These are phyloP conservation scores for Aspergillus terreus DNA, from an alignment of 2,329 filamentous ascomycete genomes.

Conservation along the genomic window DNA sequence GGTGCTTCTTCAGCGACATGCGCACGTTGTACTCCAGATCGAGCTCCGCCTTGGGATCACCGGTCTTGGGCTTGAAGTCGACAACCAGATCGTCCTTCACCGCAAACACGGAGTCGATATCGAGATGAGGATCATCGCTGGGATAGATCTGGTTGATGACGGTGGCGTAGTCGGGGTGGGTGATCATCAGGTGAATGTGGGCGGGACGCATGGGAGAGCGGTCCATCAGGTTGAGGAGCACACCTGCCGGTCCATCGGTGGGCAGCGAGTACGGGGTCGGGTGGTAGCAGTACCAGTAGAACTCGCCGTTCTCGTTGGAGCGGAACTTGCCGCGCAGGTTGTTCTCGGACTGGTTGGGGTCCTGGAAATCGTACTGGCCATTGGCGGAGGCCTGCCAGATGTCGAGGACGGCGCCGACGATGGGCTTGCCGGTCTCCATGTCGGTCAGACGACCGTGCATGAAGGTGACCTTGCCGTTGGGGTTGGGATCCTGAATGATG, in stretches of 20 bases:
- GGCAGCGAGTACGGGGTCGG: constrained; percentile 71
- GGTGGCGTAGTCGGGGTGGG: constrained; percentile 53
- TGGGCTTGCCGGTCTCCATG: constrained; percentile 62
- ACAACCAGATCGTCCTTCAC: constrained; percentile 60
- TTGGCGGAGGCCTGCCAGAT: constrained; percentile 76
- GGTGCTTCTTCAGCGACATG: constrained; percentile 46
- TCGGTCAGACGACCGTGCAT: constrained; percentile 69
- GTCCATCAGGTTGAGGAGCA: constrained; percentile 52
- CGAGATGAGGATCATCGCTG: constrained; percentile 55
- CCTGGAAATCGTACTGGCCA: constrained; percentile 73
- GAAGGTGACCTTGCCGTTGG: constrained; percentile 56
- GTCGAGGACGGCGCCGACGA: constrained; percentile 67
- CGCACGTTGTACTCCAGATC: constrained; percentile 62
- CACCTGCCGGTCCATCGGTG: constrained; percentile 57
- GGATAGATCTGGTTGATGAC: constrained; percentile 59
- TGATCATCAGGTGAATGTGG: constrained; percentile 58
- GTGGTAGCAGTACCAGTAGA: constrained; percentile 70
- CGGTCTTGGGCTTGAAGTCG: constrained; percentile 52
- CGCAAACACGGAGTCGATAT: constrained; percentile 59
- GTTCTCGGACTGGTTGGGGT: constrained; percentile 68
- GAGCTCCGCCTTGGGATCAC: constrained; percentile 52
- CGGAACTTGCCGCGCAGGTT: constrained; percentile 75
- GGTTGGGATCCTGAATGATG: constrained; percentile 62
- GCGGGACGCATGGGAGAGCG: constrained; percentile 60
- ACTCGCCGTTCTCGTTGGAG: constrained; percentile 63